Percentiles rank a stretch among this genome's conserved stretches.
Evolutionary conservation across 228 moss, liverwort and hornwort species (phyloP).

Genomic region (Sphagnum fallax): DNA sequence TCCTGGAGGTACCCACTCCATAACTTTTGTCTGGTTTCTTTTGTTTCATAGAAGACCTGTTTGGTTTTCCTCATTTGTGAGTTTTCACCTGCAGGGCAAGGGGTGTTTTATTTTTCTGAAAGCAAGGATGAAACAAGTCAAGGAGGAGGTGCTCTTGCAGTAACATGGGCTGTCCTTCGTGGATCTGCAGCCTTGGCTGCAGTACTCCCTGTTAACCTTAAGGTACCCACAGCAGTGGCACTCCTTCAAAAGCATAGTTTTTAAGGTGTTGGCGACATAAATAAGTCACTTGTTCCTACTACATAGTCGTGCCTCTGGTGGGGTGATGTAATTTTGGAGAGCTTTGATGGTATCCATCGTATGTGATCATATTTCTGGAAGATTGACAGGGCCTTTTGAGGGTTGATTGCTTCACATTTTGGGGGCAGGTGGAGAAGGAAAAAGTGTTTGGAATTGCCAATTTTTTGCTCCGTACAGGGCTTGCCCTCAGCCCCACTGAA

Average conservation of each 20-base stretch:
- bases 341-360: not conserved
- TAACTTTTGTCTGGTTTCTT: not conserved
- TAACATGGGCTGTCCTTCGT: conserved; percentile 19
- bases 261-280: not conserved
- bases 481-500: conserved; percentile 13
- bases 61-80: not conserved
- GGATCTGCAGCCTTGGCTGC: conserved; percentile 27
- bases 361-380: too few relatives aligned
- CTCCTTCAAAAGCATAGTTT: not conserved
- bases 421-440: conserved; percentile 21
- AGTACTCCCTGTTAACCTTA: conserved; percentile 31
- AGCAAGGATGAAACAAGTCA: conserved; percentile 19
- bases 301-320: not conserved
- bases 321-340: not conserved
- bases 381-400: too few relatives aligned
- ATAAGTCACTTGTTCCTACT: not conserved
- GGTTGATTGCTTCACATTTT: too few relatives aligned
- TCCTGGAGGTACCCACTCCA: too few relatives aligned
- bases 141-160: conserved; percentile 24
- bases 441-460: conserved; percentile 32
- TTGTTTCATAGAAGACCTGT: not conserved
- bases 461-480: conserved; percentile 26
- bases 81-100: conserved; percentile 21
- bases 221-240: conserved; percentile 7
- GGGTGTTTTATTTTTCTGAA: conserved; percentile 31